Evolutionary conservation across 2,329 filamentous ascomycete species (phyloP).

Genomic region (Laburnicola sp.): DNA sequence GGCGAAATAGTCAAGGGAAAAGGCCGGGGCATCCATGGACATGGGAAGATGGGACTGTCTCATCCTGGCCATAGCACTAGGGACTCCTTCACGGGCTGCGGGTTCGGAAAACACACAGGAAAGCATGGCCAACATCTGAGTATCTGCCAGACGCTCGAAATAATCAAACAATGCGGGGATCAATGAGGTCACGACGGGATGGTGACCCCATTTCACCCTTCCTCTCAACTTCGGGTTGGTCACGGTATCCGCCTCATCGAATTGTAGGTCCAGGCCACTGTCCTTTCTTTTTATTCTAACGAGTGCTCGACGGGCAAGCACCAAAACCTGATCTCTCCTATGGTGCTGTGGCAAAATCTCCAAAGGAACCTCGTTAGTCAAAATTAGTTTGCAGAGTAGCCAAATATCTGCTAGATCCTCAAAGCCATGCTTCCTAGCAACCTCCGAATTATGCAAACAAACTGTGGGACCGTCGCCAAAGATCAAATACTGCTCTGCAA

Average conservation of each 20-base stretch:
- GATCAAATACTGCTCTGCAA: slow-evolving; percentile 80
- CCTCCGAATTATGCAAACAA: slow-evolving; percentile 78
- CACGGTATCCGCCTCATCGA: slow-evolving; percentile 48
- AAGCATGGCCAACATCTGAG: slow-evolving; percentile 68
- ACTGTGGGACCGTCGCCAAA: slow-evolving; percentile 81
- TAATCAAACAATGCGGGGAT: slow-evolving; percentile 61
- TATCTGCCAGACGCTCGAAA: slow-evolving; percentile 63
- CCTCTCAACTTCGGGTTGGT: slow-evolving; percentile 47
- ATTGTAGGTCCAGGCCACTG: slow-evolving; percentile 53
- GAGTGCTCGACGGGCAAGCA: slow-evolving; percentile 68
- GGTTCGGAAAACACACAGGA: slow-evolving; percentile 62
- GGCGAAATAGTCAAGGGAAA: slow-evolving; percentile 54
- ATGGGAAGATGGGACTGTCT: slow-evolving; percentile 44
- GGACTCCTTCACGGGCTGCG: slow-evolving; percentile 46
- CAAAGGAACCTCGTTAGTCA: slow-evolving; percentile 75
- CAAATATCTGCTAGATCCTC: slow-evolving; percentile 78
- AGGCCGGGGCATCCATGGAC: slow-evolving; percentile 49
- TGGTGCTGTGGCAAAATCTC: slow-evolving; percentile 62
- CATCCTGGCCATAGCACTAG: slow-evolving; percentile 42
- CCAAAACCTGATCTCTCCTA: slow-evolving; percentile 63
- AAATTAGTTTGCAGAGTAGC: slow-evolving; percentile 75
- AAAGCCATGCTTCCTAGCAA: slow-evolving; percentile 72
- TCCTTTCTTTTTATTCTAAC: slow-evolving; percentile 55
- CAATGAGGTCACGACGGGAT: slow-evolving; percentile 61
- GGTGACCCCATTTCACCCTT: slow-evolving; percentile 59